phyloP scores from a whole-genome alignment of 2,329 filamentous ascomycete genomes.

The Aspergillus sp. region DNA sequence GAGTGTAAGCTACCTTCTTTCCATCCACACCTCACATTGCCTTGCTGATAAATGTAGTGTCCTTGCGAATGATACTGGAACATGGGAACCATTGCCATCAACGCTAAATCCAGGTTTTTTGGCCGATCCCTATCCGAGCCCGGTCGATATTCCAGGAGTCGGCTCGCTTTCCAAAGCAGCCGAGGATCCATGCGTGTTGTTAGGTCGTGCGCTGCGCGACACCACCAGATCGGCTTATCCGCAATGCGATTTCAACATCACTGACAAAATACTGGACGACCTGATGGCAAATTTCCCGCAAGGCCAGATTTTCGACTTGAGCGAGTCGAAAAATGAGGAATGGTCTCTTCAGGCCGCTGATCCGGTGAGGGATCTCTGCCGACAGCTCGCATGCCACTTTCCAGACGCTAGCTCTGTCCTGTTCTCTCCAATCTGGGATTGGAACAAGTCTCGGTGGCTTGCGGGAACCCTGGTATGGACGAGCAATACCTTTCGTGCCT shows the following conservation, averaged over 20 bases:
- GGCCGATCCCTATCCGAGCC: conserved; percentile 19
- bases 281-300: conserved; percentile 30
- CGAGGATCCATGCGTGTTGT: conserved; percentile 23
- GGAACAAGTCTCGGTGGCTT: conserved; percentile 36
- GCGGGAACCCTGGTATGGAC: conserved; percentile 35
- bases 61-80: conserved; percentile 18
- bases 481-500: conserved; percentile 24
- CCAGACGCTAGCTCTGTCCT: conserved; percentile 31
- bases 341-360: background rate
- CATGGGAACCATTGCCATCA: conserved; percentile 30
- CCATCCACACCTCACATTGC: no score
- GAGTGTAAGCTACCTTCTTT: conserved; percentile 25
- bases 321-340: background rate
- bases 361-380: conserved; percentile 18
- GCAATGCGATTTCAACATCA: conserved; percentile 6
- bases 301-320: conserved; percentile 30
- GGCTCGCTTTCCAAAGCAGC: conserved; percentile 22
- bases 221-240: background rate
- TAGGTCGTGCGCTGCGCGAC: conserved; percentile 23
- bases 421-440: conserved; percentile 39
- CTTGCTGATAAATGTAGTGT: conserved; percentile 16
- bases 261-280: conserved; percentile 23
- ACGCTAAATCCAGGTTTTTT: conserved; percentile 23
- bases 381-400: conserved; percentile 10
- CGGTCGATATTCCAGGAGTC: conserved; percentile 20